Percentiles rank a stretch among this genome's conserved stretches.
Conservation (phyloP, 768 basidiomycete species). For the Tulasnella sp. region DNA sequence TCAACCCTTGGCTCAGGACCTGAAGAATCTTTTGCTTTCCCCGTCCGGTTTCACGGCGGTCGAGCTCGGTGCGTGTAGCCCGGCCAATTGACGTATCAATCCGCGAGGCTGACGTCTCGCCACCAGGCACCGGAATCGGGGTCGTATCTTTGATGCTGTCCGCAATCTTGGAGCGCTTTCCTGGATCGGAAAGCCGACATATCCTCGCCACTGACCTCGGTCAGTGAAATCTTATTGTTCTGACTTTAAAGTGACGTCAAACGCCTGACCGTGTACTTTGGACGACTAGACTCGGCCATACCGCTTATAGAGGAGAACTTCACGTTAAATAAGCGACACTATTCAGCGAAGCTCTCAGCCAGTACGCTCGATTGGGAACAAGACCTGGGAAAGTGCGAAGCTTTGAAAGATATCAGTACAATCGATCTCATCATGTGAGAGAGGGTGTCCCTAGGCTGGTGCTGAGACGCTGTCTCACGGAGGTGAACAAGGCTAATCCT, state of each 20-base stretch:
- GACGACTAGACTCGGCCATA: conserved; percentile 57
- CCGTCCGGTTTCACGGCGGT: conserved; percentile 29
- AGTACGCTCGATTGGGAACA: conserved; percentile 67
- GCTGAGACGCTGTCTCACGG: not conserved
- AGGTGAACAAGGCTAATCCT: not conserved
- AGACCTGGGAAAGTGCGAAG: conserved; percentile 24
- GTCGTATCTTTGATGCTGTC: conserved; percentile 61
- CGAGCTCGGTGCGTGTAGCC: conserved; percentile 51
- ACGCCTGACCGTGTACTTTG: not conserved
- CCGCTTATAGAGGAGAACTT: conserved; percentile 69
- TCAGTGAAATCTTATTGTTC: conserved; percentile 28
- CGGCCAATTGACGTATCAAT: not conserved
- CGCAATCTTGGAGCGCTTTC: conserved; percentile 33
- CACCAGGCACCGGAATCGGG: conserved; percentile 74
- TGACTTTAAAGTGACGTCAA: not conserved
- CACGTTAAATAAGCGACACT: conserved; percentile 26
- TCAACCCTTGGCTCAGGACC: not conserved
- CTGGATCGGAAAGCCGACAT: conserved; percentile 12
- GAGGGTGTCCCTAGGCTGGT: conserved; percentile 11
- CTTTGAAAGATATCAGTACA: conserved; percentile 20
- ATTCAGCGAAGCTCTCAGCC: conserved; percentile 22
- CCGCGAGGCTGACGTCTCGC: not conserved
- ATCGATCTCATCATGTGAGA: conserved; percentile 57
- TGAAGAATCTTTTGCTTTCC: not conserved
- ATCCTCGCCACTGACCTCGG: conserved; percentile 63